Conservation (phyloP, 768 basidiomycete genomes). For the Suillus bovinus region DNA sequence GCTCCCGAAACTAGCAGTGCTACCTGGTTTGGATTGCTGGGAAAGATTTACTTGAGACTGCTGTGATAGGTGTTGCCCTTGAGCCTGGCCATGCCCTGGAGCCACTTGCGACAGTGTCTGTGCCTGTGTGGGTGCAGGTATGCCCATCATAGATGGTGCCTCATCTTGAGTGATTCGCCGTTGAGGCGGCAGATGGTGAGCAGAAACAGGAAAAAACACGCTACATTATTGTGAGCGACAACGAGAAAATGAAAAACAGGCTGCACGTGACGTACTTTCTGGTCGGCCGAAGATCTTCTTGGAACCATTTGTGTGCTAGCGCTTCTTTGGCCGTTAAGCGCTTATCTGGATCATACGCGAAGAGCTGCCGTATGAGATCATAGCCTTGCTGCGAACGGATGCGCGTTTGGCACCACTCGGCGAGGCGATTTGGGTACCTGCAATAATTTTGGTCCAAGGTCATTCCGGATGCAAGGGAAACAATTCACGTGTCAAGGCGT, state of each 20-base stretch:
- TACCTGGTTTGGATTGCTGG: constrained; percentile 51
- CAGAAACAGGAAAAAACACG: constrained; percentile 67
- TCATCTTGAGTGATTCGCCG: constrained; percentile 93
- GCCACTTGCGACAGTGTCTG: constrained; percentile 43
- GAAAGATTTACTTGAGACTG: constrained; percentile 24
- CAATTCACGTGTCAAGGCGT: constrained; percentile 67
- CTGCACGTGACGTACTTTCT: constrained; percentile 61
- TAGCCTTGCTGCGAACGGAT: constrained; percentile 64
- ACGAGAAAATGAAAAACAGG: neutral
- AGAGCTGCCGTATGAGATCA: constrained; percentile 83
- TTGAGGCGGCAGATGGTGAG: constrained; percentile 77
- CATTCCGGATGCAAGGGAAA: constrained; percentile 1
- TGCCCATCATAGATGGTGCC: constrained; percentile 81
- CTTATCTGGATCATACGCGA: constrained; percentile 88
- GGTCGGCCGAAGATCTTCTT: constrained; percentile 84
- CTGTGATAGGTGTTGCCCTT: constrained; percentile 39
- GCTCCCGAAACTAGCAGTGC: constrained; percentile 64
- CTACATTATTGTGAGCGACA: constrained; percentile 38
- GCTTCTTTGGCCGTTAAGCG: constrained; percentile 83
- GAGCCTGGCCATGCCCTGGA: constrained; percentile 49
- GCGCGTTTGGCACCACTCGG: constrained; percentile 73
- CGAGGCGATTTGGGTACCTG: constrained; percentile 61
- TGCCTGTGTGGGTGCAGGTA: constrained; percentile 47
- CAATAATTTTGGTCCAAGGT: constrained; percentile 22
- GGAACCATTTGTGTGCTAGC: constrained; percentile 87